phyloP scores from a whole-genome alignment of 179 eudicot species.

The Corrigiola litoralis region DNA sequence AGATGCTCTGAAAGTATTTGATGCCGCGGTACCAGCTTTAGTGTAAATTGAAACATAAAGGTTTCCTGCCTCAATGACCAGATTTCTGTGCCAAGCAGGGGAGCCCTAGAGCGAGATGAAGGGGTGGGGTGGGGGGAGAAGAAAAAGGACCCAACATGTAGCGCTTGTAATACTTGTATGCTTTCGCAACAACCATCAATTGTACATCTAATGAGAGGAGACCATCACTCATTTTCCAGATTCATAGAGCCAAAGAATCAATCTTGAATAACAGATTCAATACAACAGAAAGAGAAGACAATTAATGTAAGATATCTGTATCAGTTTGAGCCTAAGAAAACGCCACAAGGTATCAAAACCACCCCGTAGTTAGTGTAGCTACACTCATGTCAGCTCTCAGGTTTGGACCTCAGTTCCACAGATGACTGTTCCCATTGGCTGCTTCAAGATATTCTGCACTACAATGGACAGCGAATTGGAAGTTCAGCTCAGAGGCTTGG shows the following conservation, averaged over 20 bases:
- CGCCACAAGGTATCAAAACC: neutral
- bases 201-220: neutral
- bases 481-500: slow-evolving; percentile 54
- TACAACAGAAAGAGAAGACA: neutral
- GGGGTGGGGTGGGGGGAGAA: too few species aligned
- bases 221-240: neutral
- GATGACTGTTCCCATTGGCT: neutral
- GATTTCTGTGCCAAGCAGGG: too few species aligned
- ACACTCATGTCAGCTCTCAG: neutral
- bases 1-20: slow-evolving; percentile 46
- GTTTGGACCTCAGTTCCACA: neutral
- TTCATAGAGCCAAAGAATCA: neutral
- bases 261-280: neutral
- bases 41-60: slow-evolving; percentile 16
- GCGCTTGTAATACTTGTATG: neutral
- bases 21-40: slow-evolving; percentile 20
- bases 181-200: slow-evolving; percentile 2
- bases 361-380: neutral
- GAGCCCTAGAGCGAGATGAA: too few species aligned
- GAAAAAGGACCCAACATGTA: neutral
- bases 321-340: slow-evolving; percentile 1
- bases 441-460: neutral
- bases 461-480: neutral
- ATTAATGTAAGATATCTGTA: neutral
- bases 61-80: neutral